Percentiles rank a stretch among this genome's conserved stretches.
Conservation (phyloP, 225 moss, liverwort and hornwort genomes). For the Ulota crispa region DNA sequence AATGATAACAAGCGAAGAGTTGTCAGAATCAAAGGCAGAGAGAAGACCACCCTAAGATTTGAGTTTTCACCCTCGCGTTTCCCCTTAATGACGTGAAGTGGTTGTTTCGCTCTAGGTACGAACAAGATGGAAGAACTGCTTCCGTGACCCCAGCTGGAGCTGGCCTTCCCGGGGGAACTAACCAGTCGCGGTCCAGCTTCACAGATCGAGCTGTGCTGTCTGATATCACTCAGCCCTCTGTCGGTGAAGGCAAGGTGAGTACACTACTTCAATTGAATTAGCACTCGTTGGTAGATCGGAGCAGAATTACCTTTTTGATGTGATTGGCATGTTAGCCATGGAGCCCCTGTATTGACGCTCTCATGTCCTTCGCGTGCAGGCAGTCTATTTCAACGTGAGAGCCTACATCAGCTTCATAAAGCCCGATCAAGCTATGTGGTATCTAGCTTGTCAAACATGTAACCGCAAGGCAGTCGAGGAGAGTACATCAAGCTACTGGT, state of each 20-base stretch:
- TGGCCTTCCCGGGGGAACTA: conserved; percentile 55
- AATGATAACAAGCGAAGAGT: rapidly evolving
- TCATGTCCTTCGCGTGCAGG: conserved; percentile 28
- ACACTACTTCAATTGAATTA: too few species aligned
- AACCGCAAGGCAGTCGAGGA: conserved; percentile 71
- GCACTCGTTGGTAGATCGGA: not conserved
- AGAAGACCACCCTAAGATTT: not conserved
- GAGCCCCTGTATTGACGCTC: not conserved
- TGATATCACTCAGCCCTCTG: conserved; percentile 54
- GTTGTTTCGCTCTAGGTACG: conserved; percentile 48
- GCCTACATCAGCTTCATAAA: conserved; percentile 86
- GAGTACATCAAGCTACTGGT: conserved; percentile 65
- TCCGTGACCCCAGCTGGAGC: conserved; percentile 72
- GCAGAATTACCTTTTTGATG: rapidly evolving
- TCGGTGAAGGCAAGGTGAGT: conserved; percentile 62
- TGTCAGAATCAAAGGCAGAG: rapidly evolving
- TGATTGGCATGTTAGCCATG: rapidly evolving
- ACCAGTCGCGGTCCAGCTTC: conserved; percentile 36
- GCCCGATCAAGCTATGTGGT: conserved; percentile 99
- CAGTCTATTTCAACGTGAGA: conserved; percentile 78
- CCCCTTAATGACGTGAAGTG: not conserved
- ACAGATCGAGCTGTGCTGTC: conserved; percentile 61
- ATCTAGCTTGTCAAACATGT: conserved; percentile 78
- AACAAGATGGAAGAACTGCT: conserved; percentile 48
- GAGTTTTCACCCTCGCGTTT: rapidly evolving